Conservation (phyloP, 2,329 filamentous ascomycete species). For the Hymenoscyphus fructigenus region DNA sequence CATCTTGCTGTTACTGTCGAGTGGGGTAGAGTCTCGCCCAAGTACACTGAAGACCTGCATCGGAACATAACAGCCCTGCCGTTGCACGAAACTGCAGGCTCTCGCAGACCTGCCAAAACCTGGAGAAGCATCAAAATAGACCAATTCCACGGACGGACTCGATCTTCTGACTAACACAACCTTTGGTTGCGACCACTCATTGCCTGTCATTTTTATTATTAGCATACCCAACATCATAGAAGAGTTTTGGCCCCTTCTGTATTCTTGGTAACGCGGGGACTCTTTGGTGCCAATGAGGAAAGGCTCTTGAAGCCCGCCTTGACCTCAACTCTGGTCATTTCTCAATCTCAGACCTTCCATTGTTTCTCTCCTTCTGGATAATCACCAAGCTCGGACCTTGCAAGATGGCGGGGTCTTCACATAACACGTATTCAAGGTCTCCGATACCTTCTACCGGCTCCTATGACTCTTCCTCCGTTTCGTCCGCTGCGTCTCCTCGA, state of each 20-base stretch:
- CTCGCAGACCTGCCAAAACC: slow-evolving; percentile 29
- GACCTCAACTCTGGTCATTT: slow-evolving; percentile 16
- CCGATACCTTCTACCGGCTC: slow-evolving; percentile 61
- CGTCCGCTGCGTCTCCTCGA: slow-evolving; percentile 60
- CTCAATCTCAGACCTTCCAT: slow-evolving; percentile 22
- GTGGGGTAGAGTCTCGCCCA: slow-evolving; percentile 28
- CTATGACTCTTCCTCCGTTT: slow-evolving; percentile 64
- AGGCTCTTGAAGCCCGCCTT: slow-evolving; percentile 21
- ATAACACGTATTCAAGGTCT: slow-evolving; percentile 59
- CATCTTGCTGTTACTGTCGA: slow-evolving; percentile 23
- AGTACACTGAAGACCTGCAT: slow-evolving; percentile 29
- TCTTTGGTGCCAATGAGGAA: slow-evolving; percentile 28
- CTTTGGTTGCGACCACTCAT: neutral
- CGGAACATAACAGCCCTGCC: slow-evolving; percentile 34
- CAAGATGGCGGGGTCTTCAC: slow-evolving; percentile 54
- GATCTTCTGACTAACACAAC: slow-evolving; percentile 24
- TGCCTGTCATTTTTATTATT: slow-evolving; percentile 5
- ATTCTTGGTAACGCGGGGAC: slow-evolving; percentile 12
- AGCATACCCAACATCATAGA: slow-evolving; percentile 6
- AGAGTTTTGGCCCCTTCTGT: slow-evolving; percentile 11
- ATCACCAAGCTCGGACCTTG: slow-evolving; percentile 21
- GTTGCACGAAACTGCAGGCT: slow-evolving; percentile 30
- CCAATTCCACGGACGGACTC: neutral
- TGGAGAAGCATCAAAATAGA: slow-evolving; percentile 19
- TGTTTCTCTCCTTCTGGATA: slow-evolving; percentile 22